Evolutionary conservation across 495 filamentous ascomycete species (phyloP), one percentile per base, ranked within the genome.

Genomic region (Hyaloscypha variabilis): DNA sequence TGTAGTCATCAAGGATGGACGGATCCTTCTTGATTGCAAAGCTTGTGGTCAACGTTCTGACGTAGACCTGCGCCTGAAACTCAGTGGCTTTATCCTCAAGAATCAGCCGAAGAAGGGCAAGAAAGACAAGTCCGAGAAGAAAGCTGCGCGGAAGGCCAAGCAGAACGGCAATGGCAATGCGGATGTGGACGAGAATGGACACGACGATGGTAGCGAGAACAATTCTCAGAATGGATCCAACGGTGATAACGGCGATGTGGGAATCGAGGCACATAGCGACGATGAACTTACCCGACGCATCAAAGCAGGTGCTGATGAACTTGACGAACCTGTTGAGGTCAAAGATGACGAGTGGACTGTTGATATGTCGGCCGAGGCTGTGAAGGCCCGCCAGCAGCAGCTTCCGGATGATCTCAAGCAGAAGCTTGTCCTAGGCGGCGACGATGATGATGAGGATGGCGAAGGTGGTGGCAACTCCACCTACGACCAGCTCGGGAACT

Each of bases 11-110:
- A 97, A 96, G 79, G 92, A 97, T 67, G 94, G 90, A 49, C 84
- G 82, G 71, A 99, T 99, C 74, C 73, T 88, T 60, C 87, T 97
- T 70, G 95, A 99, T 81, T 99, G 95, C 90, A 99, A 99, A 82
- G 95, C 95, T 63, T 99, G 95, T 74, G 95, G 95, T 73, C 90
- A 97, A 77, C 93, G 90, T 72, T 88, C 90, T 60, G 87, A 94
- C 60, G 94, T 96, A 57, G 94, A 98, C 74, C 83, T 90, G 65
- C 94, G 93, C 74, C 88, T 96, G 73, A 99, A 98, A 82, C 90
- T 99, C 66, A 94, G 91, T 83, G 91, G 91, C 62, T 99, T 97
- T 85, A 97, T 99, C 74, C 82, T 97, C 74, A 97, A 97, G 82
- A 96, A 95, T 78, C 87, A 90, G 72, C 90, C 93, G 67, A 83